Evolutionary conservation across 352 stramenopile species (phyloP).

Genomic region (Thraustotheca clavata): DNA sequence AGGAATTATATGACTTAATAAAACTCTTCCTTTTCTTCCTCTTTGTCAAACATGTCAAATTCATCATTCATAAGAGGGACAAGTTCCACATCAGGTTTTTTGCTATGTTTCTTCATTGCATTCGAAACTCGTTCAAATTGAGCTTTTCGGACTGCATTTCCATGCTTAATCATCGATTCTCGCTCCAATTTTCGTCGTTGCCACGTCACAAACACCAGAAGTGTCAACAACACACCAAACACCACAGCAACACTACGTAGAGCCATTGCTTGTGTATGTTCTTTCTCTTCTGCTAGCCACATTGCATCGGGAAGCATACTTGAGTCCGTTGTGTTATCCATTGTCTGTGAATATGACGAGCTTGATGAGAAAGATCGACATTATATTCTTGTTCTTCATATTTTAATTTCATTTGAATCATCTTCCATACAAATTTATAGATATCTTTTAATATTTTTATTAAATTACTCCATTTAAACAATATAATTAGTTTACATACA

Average conservation of each 20-base stretch:
- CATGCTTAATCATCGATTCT: not conserved
- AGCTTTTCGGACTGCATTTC: slow-evolving; percentile 8
- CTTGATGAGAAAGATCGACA: too few relatives aligned
- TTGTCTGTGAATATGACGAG: too few relatives aligned
- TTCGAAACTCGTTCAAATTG: slow-evolving; percentile 18
- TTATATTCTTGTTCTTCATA: too few relatives aligned
- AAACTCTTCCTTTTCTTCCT: not conserved
- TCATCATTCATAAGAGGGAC: slow-evolving; percentile 8
- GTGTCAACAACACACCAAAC: slow-evolving; percentile 3
- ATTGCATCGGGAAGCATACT: not conserved
- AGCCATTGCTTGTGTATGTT: slow-evolving; percentile 4
- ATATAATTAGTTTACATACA: too few relatives aligned
- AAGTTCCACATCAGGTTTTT: slow-evolving; percentile 7
- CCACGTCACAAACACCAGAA: slow-evolving; percentile 9
- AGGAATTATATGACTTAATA: not conserved
- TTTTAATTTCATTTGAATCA: too few relatives aligned
- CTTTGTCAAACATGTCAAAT: not conserved
- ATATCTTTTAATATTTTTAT: too few relatives aligned
- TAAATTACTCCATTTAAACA: too few relatives aligned
- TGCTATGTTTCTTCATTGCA: slow-evolving; percentile 12
- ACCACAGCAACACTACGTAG: slow-evolving; percentile 5
- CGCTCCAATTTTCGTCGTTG: slow-evolving; percentile 3
- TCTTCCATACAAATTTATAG: too few relatives aligned
- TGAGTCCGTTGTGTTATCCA: too few relatives aligned
- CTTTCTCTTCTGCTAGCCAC: not conserved